phyloP scores from a whole-genome alignment of 1,139 yeast species.

The Nakaseomyces kungkrabaensis region DNA sequence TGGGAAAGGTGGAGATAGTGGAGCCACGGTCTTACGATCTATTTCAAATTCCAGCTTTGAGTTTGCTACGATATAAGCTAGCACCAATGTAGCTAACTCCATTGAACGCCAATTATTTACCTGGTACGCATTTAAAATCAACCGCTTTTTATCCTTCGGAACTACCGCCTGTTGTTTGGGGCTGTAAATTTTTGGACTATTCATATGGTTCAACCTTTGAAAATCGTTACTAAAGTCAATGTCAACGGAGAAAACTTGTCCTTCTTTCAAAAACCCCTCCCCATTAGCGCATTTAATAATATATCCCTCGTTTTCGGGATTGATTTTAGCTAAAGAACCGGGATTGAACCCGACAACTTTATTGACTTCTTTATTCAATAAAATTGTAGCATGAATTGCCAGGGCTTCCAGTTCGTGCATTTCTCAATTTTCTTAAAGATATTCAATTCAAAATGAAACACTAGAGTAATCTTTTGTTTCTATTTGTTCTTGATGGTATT shows the following conservation, averaged over 20 bases:
- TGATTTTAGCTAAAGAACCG: neutral
- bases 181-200: neutral
- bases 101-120: neutral
- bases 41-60: neutral
- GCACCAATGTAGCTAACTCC: neutral
- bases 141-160: neutral
- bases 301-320: neutral
- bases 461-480: too few species aligned
- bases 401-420: conserved; percentile 1
- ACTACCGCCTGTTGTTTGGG: neutral
- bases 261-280: neutral
- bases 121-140: neutral
- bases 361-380: neutral
- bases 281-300: neutral
- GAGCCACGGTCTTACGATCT: neutral
- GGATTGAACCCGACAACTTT: neutral
- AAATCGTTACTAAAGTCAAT: neutral
- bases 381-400: neutral
- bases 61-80: neutral
- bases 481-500: too few species aligned
- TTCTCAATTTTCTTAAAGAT: too few species aligned
- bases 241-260: neutral
- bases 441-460: too few species aligned
- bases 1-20: neutral
- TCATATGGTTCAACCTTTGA: neutral